Evolutionary conservation across 257 asterid species (phyloP).

Genomic region (Primulina eburnea): DNA sequence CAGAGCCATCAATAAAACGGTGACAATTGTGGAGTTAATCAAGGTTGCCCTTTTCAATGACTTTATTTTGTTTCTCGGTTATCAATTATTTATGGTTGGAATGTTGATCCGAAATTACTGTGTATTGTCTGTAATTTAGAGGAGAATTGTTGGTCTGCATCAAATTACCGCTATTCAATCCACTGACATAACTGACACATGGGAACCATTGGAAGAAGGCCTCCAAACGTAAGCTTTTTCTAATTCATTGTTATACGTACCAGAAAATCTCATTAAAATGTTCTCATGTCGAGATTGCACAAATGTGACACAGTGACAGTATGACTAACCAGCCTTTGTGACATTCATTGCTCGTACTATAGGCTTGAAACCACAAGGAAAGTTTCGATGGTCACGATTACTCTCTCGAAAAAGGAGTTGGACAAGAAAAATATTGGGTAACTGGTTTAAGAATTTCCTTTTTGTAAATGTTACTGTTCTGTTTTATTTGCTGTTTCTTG

Average conservation of each 20-base stretch:
- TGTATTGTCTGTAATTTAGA: slow-evolving; percentile 35
- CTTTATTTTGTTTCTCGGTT: not conserved
- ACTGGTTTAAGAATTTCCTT: slow-evolving; percentile 25
- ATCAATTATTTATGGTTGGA: not conserved
- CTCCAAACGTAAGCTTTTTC: slow-evolving; percentile 68
- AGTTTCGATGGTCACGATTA: slow-evolving; percentile 84
- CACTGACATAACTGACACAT: slow-evolving; percentile 87
- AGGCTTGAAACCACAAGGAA: slow-evolving; percentile 92
- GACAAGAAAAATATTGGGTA: slow-evolving; percentile 70
- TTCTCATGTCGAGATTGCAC: not conserved
- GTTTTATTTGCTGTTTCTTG: not conserved
- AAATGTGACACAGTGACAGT: not conserved
- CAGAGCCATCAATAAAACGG: slow-evolving; percentile 55
- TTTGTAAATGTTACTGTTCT: slow-evolving; percentile 2
- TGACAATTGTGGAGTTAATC: slow-evolving; percentile 51
- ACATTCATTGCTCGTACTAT: slow-evolving; percentile 28
- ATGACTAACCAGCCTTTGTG: not conserved
- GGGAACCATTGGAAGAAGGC: slow-evolving; percentile 99
- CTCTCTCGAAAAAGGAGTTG: slow-evolving; percentile 76
- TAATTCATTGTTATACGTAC: not conserved
- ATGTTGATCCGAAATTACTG: not conserved
- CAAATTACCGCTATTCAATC: slow-evolving; percentile 79
- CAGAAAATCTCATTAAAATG: slow-evolving; percentile 4
- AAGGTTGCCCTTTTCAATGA: slow-evolving; percentile 30
- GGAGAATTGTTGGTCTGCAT: slow-evolving; percentile 97